These are phyloP conservation scores for Chamaecrista fasciculata DNA, from an alignment of 306 rosid species.

Conservation along the genomic window DNA sequence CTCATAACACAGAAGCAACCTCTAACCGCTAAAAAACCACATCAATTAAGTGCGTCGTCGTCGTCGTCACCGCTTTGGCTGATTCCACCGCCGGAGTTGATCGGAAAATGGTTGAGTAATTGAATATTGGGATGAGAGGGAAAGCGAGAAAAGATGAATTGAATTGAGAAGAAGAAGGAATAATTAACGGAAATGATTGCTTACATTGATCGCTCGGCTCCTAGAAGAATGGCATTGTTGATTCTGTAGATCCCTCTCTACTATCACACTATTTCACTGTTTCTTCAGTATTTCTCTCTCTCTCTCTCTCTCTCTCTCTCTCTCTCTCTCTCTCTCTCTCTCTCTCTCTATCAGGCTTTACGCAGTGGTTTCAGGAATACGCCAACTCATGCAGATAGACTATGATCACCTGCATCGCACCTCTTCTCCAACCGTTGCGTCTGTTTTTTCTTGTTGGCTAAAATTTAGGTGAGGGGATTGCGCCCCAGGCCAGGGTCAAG, in stretches of 20 bases:
- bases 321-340: neutral
- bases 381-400: constrained; percentile 56
- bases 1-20: constrained; percentile 26
- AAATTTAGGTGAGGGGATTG: no score
- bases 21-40: constrained; percentile 24
- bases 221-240: constrained; percentile 13
- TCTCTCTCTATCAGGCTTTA: constrained; percentile 34
- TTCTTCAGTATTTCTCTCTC: no score
- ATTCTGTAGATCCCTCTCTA: constrained; percentile 22
- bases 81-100: constrained; percentile 5
- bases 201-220: constrained; percentile 45
- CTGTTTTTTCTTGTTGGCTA: neutral
- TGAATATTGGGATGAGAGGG: neutral
- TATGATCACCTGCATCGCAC: constrained; percentile 53
- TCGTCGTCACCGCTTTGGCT: neutral
- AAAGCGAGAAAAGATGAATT: constrained; percentile 13
- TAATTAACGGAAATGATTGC: constrained; percentile 38
- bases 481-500: no score
- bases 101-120: neutral
- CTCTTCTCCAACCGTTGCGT: constrained; percentile 28
- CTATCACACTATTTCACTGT: neutral
- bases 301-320: neutral
- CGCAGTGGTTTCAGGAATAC: constrained; percentile 58
- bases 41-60: no score
- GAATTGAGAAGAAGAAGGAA: constrained; percentile 29